Evolutionary conservation across 805 yeast species (phyloP), one percentile per base, ranked within the genome.

Genomic region (Candida khao-thaluensis): DNA sequence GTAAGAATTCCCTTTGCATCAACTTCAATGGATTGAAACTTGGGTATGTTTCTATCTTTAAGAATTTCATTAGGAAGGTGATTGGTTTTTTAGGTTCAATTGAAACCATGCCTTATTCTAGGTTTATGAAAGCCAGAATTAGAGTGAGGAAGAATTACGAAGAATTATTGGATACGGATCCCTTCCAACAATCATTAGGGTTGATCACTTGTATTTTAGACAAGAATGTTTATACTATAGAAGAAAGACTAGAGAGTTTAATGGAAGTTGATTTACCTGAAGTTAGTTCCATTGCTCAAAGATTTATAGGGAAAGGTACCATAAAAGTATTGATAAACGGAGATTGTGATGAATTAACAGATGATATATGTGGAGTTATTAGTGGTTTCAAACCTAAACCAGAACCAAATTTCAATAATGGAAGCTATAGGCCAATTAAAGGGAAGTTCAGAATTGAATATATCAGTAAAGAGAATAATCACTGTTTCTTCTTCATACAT

Each of bases 121-220:
- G 62, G 1, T 70, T 79, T 31, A 54, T 53, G 39, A 63, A 62
- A 35, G 72, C 79, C 0, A 64, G 84, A 38, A 67, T 74, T 1
- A 52, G 61, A 6, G 61, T 78, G 1, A 63, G 83, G 42, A 56
- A 62, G 15, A 66, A 72, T 23, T 81, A 77, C 53, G 68, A 66
- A 22, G 59, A 59, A 3, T 57, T 81, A 6, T 52, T 58, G 1
- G 57, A 64, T 5, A 62, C 68, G 2, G 68, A 69, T 31, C 74
- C 85, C 1, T 58, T 77, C 2, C 60, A 66, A 11, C 54, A 75
- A 33, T 76, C 79, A 0, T 59, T 76, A 3, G 59, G 78, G 8
- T 82, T 81, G 0, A 51, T 77, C 0, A 52, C 74, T 30, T 69
- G 76, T 12, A 61, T 75, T 0, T 47, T 83, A 24, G 95, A 85